phyloP scores from a whole-genome alignment of 306 rosid genomes.

The Senna tora region DNA sequence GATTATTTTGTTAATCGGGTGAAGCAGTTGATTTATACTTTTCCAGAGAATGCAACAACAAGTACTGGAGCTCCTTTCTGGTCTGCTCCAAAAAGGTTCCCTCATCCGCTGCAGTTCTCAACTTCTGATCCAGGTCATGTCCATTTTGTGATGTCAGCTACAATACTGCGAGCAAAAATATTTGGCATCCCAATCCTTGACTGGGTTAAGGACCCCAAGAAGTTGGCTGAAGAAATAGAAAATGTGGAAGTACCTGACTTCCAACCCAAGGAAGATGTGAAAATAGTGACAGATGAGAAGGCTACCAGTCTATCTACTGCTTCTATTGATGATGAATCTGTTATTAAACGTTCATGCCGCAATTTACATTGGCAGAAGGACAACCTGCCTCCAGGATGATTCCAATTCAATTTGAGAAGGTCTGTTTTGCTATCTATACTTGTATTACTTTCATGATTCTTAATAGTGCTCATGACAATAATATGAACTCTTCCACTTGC shows the following conservation, averaged over 20 bases:
- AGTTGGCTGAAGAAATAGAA: constrained; percentile 77
- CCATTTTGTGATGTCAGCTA: constrained; percentile 76
- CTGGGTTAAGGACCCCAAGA: constrained; percentile 73
- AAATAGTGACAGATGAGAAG: constrained; percentile 91
- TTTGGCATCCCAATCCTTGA: constrained; percentile 89
- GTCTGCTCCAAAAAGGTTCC: constrained; percentile 98
- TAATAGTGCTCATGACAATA: not conserved
- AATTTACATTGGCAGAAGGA: no score
- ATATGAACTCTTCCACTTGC: not conserved
- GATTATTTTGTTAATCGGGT: constrained; percentile 88
- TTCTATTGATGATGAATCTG: constrained; percentile 81
- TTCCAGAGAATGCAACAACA: constrained; percentile 94
- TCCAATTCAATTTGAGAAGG: constrained; percentile 98
- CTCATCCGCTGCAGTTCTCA: constrained; percentile 84
- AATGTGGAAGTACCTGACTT: constrained; percentile 81
- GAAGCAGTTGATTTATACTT: constrained; percentile 88
- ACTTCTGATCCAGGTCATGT: constrained; percentile 72
- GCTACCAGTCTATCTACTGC: constrained; percentile 75
- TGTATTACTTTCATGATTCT: constrained; percentile 11
- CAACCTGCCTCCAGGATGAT: constrained; percentile 78
- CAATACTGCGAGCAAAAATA: constrained; percentile 85
- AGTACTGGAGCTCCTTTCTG: constrained; percentile 96
- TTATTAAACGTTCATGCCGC: constrained; percentile 63
- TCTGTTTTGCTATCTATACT: constrained; percentile 26
- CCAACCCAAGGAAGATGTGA: constrained; percentile 79